Evolutionary conservation across 768 basidiomycete species (phyloP), one percentile per base, ranked within the genome.

Genomic region (Hygrocybe punicea): DNA sequence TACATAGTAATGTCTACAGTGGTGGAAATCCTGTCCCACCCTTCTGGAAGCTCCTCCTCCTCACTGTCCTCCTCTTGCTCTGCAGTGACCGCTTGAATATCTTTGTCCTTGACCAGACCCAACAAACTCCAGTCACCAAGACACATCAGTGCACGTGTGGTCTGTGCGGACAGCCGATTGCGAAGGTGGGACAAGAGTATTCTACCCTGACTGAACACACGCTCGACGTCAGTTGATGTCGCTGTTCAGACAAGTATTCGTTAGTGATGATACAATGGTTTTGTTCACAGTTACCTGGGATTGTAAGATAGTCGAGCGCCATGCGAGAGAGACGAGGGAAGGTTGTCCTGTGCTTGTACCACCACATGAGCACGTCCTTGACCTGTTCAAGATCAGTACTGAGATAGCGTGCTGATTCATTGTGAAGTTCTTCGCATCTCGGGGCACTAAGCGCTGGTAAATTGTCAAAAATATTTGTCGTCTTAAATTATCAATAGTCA

Each of bases 291-390:
- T 55, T 55, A 71, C 69, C 66, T 2, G 67, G 71, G 35, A 73
- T 69, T 8, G 53, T 59, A 1, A 71, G 59, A 39, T 74, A 73
- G 44, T 75, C 67, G 1, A 71, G 48, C 6, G 68, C 74, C 73
- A 76, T 73, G 0, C 64, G 55, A 0, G 66, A 69, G 1, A 75
- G 68, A 5, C 46, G 40, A 4, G 72, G 73, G 57, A 63, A 75
- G 1, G 58, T 53, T 3, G 49, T 4, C 16, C 55, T 54, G 5
- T 55, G 49, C 8, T 67, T 57, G 11, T 34, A 17, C 73, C 74
- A 75, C 73, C 71, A 75, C 8, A 14, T 13, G 39, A 74, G 53
- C 2, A 63, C 35, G 37, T 73, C 58, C 1, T n/a, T 23, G 16
- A 23, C 21, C 16, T 17, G 17, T 47, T 47, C 45, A 23, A 62